Conservation (phyloP, 2,329 filamentous ascomycete species). For the Xylariaceae sp. region DNA sequence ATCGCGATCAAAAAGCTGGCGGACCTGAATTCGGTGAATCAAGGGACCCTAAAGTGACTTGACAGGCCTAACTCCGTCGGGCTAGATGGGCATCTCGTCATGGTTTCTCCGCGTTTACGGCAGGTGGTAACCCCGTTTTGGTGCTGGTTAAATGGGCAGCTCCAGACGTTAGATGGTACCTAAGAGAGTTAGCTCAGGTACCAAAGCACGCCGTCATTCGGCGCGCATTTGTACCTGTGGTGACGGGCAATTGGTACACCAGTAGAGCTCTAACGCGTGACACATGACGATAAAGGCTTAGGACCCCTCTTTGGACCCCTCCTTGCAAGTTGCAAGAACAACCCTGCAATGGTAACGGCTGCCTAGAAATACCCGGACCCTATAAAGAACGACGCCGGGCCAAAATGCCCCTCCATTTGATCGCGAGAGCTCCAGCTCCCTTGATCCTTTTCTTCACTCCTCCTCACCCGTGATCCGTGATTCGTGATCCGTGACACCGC, state of each 20-base stretch:
- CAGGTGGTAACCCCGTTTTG: too few species aligned
- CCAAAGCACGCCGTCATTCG: not conserved
- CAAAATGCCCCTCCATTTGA: slow-evolving; percentile 17
- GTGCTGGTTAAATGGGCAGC: not conserved
- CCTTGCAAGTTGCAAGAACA: not conserved
- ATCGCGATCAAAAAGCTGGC: too few species aligned
- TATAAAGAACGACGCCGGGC: slow-evolving; percentile 1
- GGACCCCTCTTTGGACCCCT: not conserved
- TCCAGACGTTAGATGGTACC: not conserved
- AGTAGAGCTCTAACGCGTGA: too few species aligned
- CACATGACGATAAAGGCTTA: not conserved
- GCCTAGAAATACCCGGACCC: too few species aligned
- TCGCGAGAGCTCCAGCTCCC: not conserved
- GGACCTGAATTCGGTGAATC: too few species aligned
- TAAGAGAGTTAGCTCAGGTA: not conserved
- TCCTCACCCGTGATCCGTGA: slow-evolving; percentile 1
- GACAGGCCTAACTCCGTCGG: too few species aligned
- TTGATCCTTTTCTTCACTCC: not conserved
- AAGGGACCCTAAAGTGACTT: too few species aligned
- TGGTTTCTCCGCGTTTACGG: too few species aligned
- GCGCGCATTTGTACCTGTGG: not conserved
- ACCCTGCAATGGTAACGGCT: not conserved
- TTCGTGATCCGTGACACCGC: not conserved
- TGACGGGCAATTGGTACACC: not conserved
- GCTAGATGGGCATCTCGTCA: too few species aligned